Conservation (phyloP, 345 rosid genomes). For the Linum usitatissimum region DNA sequence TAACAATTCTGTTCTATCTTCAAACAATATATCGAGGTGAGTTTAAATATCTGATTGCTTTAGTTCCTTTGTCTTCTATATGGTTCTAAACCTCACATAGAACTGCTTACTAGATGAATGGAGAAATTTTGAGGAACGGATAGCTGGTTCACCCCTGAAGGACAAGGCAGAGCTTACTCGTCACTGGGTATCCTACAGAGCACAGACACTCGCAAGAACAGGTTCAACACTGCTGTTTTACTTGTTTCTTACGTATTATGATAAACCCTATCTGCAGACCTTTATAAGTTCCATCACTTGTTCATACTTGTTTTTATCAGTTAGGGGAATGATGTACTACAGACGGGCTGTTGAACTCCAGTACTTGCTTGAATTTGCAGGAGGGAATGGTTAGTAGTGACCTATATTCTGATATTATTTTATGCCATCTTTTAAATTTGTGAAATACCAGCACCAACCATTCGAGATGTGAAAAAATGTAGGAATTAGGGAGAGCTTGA, state of each 20-base stretch:
- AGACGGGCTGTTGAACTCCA: conserved; percentile 68
- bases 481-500: background rate
- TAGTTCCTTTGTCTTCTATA: conserved; percentile 8
- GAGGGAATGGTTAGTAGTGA: conserved; percentile 48
- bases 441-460: background rate
- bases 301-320: conserved; percentile 26
- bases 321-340: conserved; percentile 99
- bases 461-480: background rate
- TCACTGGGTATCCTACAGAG: conserved; percentile 87
- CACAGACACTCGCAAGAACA: conserved; percentile 91
- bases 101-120: conserved; percentile 63
- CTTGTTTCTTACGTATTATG: background rate
- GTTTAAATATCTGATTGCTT: conserved; percentile 13
- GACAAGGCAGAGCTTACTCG: conserved; percentile 38
- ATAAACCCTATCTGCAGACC: conserved; percentile 7
- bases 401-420: conserved; percentile 7
- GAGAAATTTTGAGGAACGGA: conserved; percentile 57
- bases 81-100: conserved; percentile 7
- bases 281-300: conserved; percentile 4
- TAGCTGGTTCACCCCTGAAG: conserved; percentile 22
- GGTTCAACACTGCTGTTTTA: conserved; percentile 26
- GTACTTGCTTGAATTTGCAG: conserved; percentile 52
- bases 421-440: background rate
- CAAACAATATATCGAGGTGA: conserved; percentile 89
- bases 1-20: conserved; percentile 64